Conservation (phyloP, 495 filamentous ascomycete species). For the Tuber borchii region DNA sequence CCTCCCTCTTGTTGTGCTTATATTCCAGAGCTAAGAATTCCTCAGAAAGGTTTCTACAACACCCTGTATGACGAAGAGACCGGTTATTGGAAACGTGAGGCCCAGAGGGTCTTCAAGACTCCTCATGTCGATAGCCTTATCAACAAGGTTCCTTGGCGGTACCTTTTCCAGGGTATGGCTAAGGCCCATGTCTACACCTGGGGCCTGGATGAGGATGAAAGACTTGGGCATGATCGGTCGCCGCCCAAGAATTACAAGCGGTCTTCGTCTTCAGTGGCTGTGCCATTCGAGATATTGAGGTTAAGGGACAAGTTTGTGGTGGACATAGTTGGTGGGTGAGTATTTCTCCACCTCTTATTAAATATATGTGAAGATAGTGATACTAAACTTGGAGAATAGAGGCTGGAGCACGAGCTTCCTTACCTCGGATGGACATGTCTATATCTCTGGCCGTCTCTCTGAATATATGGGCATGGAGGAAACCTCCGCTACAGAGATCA, state of each 20-base stretch:
- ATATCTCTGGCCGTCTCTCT: too few relatives aligned
- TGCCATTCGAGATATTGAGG: constrained; percentile 24
- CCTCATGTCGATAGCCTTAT: constrained; percentile 8
- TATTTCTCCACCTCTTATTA: background rate
- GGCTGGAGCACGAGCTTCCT: constrained; percentile 38
- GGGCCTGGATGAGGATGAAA: constrained; percentile 25
- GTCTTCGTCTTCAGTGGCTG: constrained; percentile 9
- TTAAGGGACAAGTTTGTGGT: constrained; percentile 29
- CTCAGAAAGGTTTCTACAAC: constrained; percentile 15
- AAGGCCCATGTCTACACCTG: constrained; percentile 34
- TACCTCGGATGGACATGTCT: constrained; percentile 30
- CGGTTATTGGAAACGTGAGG: background rate
- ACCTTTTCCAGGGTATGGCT: constrained; percentile 24
- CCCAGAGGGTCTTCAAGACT: background rate
- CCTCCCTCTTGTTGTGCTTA: constrained; percentile 15
- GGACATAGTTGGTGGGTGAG: constrained; percentile 32
- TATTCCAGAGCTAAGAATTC: background rate
- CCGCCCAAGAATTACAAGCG: background rate
- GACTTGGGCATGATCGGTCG: constrained; percentile 22
- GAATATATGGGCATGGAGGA: constrained; percentile 21
- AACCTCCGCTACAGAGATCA: constrained; percentile 7
- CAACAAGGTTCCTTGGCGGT: constrained; percentile 19
- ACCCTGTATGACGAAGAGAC: background rate
- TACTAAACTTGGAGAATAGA: constrained; percentile 14
- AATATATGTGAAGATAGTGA: background rate